Evolutionary conservation across 768 basidiomycete genomes (phyloP).

Genomic region (Mycena leptocephala): DNA sequence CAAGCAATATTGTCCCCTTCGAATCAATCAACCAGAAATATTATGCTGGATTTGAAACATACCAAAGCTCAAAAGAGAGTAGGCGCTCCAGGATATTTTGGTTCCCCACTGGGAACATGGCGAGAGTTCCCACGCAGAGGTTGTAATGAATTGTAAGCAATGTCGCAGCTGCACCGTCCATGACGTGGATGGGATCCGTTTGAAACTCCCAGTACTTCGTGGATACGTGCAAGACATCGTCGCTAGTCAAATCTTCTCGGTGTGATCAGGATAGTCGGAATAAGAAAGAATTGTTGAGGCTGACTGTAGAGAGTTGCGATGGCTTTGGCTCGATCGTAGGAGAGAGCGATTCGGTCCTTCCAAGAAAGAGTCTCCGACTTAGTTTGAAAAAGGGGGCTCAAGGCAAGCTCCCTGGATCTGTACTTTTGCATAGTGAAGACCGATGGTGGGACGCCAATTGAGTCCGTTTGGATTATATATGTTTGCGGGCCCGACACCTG

Average conservation of each 20-base stretch:
- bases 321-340: conserved; percentile 12
- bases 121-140: no score
- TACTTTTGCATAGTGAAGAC: neutral
- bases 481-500: no score
- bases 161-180: no score
- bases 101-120: no score
- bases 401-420: neutral
- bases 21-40: neutral
- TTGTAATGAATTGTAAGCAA: neutral
- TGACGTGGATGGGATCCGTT: conserved; percentile 45
- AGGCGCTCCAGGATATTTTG: no score
- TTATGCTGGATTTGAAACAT: conserved; percentile 26
- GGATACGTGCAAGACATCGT: conserved; percentile 51
- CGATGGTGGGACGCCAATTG: no score
- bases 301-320: conserved; percentile 9
- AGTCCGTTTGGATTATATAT: no score
- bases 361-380: neutral
- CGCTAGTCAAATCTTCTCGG: conserved; percentile 42
- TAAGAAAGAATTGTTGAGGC: neutral
- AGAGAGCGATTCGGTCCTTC: neutral
- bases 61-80: conserved; percentile 50
- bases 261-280: neutral
- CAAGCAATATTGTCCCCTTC: conserved; percentile 60
- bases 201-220: conserved; percentile 57
- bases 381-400: no score